A percentile compares a stretch with the other conserved stretches of the same genome.
Conservation (phyloP, 2,329 filamentous ascomycete species). For the Magnaporthiopsis rhizophila region DNA sequence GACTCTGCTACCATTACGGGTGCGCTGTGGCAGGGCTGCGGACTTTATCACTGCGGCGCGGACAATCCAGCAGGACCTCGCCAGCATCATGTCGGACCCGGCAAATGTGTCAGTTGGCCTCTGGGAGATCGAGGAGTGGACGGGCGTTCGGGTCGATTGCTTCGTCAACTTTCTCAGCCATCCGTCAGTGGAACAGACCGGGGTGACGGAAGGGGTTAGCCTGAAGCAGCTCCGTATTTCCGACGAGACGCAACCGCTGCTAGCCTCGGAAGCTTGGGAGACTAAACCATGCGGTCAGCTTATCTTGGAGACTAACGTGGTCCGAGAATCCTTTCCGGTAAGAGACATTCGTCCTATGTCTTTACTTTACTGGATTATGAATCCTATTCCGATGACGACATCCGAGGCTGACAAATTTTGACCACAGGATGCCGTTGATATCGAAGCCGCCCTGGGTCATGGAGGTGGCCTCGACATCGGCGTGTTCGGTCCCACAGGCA, state of each 20-base stretch:
- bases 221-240: not conserved
- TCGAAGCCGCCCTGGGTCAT: constrained; percentile 14
- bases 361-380: not conserved
- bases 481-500: constrained; percentile 13
- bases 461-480: constrained; percentile 14
- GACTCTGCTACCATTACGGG: constrained; percentile 66
- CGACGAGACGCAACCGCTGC: not conserved
- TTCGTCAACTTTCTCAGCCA: constrained; percentile 76
- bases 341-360: constrained; percentile 9
- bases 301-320: constrained; percentile 18
- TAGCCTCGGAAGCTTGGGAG: not conserved
- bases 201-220: not conserved
- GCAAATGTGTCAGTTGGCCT: constrained; percentile 54
- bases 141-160: constrained; percentile 57
- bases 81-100: constrained; percentile 43
- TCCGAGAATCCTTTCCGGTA: constrained; percentile 24
- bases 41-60: constrained; percentile 43
- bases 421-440: constrained; percentile 15
- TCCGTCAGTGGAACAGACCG: constrained; percentile 20
- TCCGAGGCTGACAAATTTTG: not conserved
- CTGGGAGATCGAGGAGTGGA: constrained; percentile 68
- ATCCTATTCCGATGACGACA: not conserved
- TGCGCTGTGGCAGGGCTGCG: constrained; percentile 28
- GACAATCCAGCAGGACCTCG: constrained; percentile 60
- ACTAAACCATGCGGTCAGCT: not conserved